Evolutionary conservation across 2,329 filamentous ascomycete genomes (phyloP).

Genomic region (Fusarium incarnatum): DNA sequence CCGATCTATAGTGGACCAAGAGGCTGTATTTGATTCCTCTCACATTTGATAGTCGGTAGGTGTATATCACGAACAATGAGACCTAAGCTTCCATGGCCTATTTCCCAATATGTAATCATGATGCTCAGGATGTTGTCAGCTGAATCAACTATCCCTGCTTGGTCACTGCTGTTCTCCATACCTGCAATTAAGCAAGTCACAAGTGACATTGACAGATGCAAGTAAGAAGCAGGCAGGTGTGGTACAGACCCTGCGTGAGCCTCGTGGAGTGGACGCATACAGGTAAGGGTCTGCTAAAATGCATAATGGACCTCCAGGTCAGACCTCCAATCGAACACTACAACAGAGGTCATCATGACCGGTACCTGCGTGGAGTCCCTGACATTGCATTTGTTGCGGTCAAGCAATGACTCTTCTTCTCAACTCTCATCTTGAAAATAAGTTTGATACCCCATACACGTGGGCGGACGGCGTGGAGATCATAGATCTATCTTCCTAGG

Average conservation of each 20-base stretch:
- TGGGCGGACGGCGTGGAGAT: constrained; percentile 12
- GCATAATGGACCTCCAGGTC: constrained; percentile 24
- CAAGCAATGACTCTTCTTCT: constrained; percentile 6
- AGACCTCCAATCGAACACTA: constrained; percentile 22
- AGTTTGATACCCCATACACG: constrained; percentile 4
- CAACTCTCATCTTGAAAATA: constrained; percentile 1
- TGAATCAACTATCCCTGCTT: constrained; percentile 38
- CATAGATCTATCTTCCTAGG: constrained; percentile 11
- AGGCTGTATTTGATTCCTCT: constrained; percentile 7
- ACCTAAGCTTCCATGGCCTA: constrained; percentile 25
- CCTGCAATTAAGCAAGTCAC: constrained; percentile 27
- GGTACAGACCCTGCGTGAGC: constrained; percentile 43
- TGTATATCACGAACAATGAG: constrained; percentile 32
- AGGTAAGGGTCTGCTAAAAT: constrained; percentile 27
- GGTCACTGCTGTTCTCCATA: constrained; percentile 25
- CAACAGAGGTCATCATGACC: constrained; percentile 12
- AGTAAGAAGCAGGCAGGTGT: constrained; percentile 34
- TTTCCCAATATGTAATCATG: constrained; percentile 19
- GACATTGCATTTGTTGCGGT: constrained; percentile 36
- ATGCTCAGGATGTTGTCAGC: constrained; percentile 28
- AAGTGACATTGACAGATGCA: constrained; percentile 37
- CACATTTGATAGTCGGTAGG: background rate
- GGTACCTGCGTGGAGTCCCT: constrained; percentile 47
- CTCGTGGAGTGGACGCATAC: constrained; percentile 40
- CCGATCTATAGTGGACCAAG: constrained; percentile 24